phyloP scores from a whole-genome alignment of 805 yeast species.

The Kurtzmaniella cleridarum region DNA sequence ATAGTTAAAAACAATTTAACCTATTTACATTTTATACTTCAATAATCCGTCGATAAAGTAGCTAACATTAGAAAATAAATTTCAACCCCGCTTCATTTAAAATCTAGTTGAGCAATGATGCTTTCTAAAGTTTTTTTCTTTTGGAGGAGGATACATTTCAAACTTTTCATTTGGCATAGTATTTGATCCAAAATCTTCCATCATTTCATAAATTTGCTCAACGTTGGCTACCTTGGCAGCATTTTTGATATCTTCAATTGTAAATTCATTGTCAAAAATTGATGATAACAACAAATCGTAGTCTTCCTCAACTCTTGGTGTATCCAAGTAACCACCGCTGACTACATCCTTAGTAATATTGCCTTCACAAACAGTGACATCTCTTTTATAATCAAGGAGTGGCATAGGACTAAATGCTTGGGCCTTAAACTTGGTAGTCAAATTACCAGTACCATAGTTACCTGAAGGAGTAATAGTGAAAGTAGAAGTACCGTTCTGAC shows the following conservation, averaged over 20 bases:
- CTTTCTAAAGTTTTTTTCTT: neutral
- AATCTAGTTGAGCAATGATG: too few species aligned
- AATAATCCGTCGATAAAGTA: too few species aligned
- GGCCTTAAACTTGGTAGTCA: slow-evolving; percentile 26
- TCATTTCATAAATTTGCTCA: neutral
- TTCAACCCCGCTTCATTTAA: too few species aligned
- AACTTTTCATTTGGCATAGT: neutral
- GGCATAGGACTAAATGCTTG: slow-evolving; percentile 14
- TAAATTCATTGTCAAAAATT: neutral
- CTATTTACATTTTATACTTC: too few species aligned
- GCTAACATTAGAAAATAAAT: too few species aligned
- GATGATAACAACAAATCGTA: neutral
- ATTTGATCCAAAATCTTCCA: neutral
- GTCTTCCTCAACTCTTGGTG: neutral
- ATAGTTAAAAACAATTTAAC: too few species aligned
- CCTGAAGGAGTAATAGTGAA: slow-evolving; percentile 20
- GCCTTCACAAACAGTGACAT: slow-evolving; percentile 24
- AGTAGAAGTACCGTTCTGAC: slow-evolving; percentile 28
- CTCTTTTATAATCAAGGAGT: slow-evolving; percentile 14
- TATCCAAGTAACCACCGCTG: neutral
- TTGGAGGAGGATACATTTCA: neutral
- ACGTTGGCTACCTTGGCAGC: neutral
- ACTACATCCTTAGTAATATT: slow-evolving; percentile 10
- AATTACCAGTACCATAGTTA: slow-evolving; percentile 24
- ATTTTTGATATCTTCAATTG: neutral